Evolutionary conservation across 2,329 filamentous ascomycete species (phyloP), one percentile per base, ranked within the genome.

Genomic region (Nigrospora osmanthi): DNA sequence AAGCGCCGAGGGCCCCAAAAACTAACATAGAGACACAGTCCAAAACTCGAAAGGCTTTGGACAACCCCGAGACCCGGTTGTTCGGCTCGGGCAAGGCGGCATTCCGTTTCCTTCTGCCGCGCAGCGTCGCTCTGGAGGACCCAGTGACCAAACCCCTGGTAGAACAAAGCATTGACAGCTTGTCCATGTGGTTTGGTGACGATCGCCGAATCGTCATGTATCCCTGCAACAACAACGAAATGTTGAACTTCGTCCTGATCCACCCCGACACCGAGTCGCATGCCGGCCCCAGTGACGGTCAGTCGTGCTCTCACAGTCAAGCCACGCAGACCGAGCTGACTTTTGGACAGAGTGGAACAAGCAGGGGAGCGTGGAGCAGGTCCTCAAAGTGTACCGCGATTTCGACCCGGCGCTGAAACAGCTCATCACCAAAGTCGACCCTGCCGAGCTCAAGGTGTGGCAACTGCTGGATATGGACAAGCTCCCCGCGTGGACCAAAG

Each of bases 401-500:
- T 79, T 76, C 45, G 63, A 67, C 36, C 64, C 67, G 0, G 55
- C 56, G 2, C 51, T 76, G 0, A 53, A 59, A 11, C 59, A 64
- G 9, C 49, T 76, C 1, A 50, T 75, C 4, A 52, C 50, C 5
- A 71, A 72, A 51, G 71, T 64, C 0, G 67, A 73, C n/a, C 59
- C 66, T 0, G 55, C 63, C 0, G 65, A 64, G 1, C 54, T 81
- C 16, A 79, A 75, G 44, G 62, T 79, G 1, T 84, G 78, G 79
- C 72, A 70, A 17, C 59, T 84, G 2, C 57, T 81, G 4, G 83
- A 87, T 50, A 83, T 84, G 76, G 71, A 76, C 4, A 62, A 69
- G 1, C 58, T 86, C 14, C 69, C 35, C 39, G 38, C 40, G 38
- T 57, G 54, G 54, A 48, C 45, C 11, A 50, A 48, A 10, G 54